Conservation (phyloP, 2,329 filamentous ascomycete species). For the Aureobasidium leucospermi region DNA sequence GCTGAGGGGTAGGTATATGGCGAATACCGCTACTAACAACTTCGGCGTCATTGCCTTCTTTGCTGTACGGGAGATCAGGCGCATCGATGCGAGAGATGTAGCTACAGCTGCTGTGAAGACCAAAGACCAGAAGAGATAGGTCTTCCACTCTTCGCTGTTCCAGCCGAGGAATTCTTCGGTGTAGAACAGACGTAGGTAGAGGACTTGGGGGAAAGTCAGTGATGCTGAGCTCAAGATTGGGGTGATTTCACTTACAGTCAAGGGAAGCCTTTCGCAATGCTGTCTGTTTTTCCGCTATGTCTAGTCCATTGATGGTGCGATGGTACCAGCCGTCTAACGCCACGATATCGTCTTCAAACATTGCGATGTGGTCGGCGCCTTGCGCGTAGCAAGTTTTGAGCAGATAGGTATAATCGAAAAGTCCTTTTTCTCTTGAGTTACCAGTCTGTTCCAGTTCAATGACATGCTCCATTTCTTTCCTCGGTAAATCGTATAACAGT, state of each 20-base stretch:
- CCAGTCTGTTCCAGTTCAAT: constrained; percentile 17
- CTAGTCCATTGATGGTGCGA: constrained; percentile 32
- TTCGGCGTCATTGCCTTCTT: too few relatives aligned
- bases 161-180: constrained; percentile 40
- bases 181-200: constrained; percentile 42
- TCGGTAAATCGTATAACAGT: constrained; percentile 32
- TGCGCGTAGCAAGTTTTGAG: constrained; percentile 33
- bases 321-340: constrained; percentile 43
- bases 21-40: too few relatives aligned
- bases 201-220: constrained; percentile 18
- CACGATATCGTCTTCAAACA: constrained; percentile 43
- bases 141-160: constrained; percentile 36
- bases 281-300: constrained; percentile 27
- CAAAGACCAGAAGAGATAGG: constrained; percentile 33
- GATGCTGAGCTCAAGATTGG: too few relatives aligned
- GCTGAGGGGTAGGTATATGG: neutral
- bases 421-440: constrained; percentile 33
- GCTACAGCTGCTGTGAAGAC: constrained; percentile 18
- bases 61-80: neutral
- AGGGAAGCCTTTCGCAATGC: too few relatives aligned
- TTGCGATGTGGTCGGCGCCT: constrained; percentile 34
- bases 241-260: too few relatives aligned
- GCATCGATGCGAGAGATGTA: neutral
- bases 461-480: constrained; percentile 5
- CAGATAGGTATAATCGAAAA: constrained; percentile 39